These are phyloP conservation scores for Linaria vulgaris DNA, from an alignment of 257 asterid genomes.

Conservation along the genomic window DNA sequence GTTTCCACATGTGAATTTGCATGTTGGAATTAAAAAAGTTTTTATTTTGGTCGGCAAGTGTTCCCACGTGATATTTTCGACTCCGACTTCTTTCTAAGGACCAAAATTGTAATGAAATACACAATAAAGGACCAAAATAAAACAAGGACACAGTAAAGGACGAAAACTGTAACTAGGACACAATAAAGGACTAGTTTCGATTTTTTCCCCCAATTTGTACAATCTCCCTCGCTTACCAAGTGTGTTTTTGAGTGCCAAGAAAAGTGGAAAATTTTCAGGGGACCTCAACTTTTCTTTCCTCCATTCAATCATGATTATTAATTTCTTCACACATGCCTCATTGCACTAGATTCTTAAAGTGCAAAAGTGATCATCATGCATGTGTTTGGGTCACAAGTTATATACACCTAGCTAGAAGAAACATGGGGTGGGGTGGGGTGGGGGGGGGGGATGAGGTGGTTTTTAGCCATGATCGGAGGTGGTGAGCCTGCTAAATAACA, in stretches of 20 bases:
- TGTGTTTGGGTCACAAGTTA: slow-evolving; percentile 22
- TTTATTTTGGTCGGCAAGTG: too few relatives aligned
- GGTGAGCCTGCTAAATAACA: slow-evolving; percentile 10
- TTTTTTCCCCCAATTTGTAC: too few relatives aligned
- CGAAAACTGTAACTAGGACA: too few relatives aligned
- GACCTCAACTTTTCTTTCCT: slow-evolving; percentile 14
- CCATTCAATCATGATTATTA: slow-evolving; percentile 27
- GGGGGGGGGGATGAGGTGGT: not conserved
- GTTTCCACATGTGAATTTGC: too few relatives aligned
- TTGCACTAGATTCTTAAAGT: slow-evolving; percentile 34
- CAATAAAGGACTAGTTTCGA: too few relatives aligned
- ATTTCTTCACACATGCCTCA: slow-evolving; percentile 5
- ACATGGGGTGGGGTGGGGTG: not conserved
- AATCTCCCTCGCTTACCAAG: slow-evolving; percentile 12
- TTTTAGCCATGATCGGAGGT: not conserved
- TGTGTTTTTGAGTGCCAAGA: slow-evolving; percentile 8
- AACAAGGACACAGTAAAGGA: too few relatives aligned
- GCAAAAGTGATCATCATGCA: slow-evolving; percentile 27
- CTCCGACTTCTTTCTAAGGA: too few relatives aligned
- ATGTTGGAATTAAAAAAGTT: too few relatives aligned
- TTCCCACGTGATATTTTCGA: too few relatives aligned
- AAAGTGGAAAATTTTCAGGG: not conserved
- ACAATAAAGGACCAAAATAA: too few relatives aligned
- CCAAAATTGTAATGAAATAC: too few relatives aligned
- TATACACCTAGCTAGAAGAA: slow-evolving; percentile 10